A percentile compares a stretch with the other conserved stretches of the same genome.
These are phyloP conservation scores for Agrocybe praecox DNA, from an alignment of 768 basidiomycete species.

Conservation along the genomic window DNA sequence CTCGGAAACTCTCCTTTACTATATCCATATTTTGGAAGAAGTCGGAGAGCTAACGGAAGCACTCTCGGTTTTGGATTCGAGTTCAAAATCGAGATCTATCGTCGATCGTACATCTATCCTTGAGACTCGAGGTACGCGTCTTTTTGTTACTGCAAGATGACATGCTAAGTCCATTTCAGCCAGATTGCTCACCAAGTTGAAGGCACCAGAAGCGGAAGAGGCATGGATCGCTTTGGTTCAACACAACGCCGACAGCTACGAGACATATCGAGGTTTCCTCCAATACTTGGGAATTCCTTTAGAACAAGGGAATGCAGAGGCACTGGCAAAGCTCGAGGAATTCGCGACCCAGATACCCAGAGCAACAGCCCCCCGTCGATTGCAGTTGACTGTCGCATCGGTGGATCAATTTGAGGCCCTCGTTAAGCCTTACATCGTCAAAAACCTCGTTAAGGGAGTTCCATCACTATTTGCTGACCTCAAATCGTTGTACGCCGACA, in stretches of 20 bases:
- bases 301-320: constrained; percentile 52
- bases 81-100: constrained; percentile 64
- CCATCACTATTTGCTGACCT: constrained; percentile 94
- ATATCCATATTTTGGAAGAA: constrained; percentile 74
- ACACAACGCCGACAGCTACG: constrained; percentile 81
- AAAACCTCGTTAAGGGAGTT: constrained; percentile 79
- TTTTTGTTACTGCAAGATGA: constrained; percentile 6
- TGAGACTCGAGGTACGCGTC: constrained; percentile 61
- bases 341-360: constrained; percentile 66
- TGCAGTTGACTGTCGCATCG: constrained; percentile 69
- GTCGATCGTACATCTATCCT: constrained; percentile 72
- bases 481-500: constrained; percentile 77
- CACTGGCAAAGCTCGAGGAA: constrained; percentile 58
- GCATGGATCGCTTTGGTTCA: constrained; percentile 83
- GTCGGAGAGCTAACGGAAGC: constrained; percentile 64
- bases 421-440: constrained; percentile 65
- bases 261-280: constrained; percentile 80
- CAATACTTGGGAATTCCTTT: constrained; percentile 61
- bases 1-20: constrained; percentile 81
- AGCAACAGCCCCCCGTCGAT: constrained; percentile 70
- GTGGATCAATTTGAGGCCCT: constrained; percentile 71
- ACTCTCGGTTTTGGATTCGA: constrained; percentile 61
- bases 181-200: constrained; percentile 71
- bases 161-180: constrained; percentile 45
- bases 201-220: constrained; percentile 70